These are phyloP conservation scores for Podospora pseudoanserina DNA, from an alignment of 495 filamentous ascomycete genomes.

Conservation along the genomic window DNA sequence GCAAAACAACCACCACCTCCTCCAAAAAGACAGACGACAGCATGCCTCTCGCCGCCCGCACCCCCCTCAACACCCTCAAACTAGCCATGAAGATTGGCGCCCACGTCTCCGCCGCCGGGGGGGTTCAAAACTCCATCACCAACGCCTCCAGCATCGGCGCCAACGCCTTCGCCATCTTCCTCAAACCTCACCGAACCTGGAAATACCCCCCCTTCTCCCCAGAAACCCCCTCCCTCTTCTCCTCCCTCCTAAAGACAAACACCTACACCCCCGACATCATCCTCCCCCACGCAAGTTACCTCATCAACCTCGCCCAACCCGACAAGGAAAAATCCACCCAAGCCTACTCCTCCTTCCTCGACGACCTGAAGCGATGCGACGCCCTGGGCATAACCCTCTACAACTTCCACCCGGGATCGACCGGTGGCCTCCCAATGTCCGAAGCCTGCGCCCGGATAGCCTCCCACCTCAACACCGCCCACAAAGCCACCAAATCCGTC, in stretches of 20 bases:
- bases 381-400: constrained; percentile 84
- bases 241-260: constrained; percentile 60
- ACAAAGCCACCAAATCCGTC: constrained; percentile 68
- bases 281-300: constrained; percentile 90
- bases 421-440: constrained; percentile 58
- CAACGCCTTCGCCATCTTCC: constrained; percentile 89
- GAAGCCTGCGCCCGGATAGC: constrained; percentile 78
- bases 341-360: constrained; percentile 79
- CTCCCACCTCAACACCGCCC: constrained; percentile 70
- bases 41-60: constrained; percentile 67
- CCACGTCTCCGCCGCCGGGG: constrained; percentile 85
- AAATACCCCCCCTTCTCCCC: constrained; percentile 70
- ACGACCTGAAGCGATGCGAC: constrained; percentile 86
- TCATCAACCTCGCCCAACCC: constrained; percentile 88
- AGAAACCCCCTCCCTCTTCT: constrained; percentile 65
- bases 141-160: constrained; percentile 81
- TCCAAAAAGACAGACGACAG: constrained; percentile 41
- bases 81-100: constrained; percentile 78
- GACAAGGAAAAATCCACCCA: constrained; percentile 78
- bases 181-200: constrained; percentile 97
- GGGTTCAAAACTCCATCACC: constrained; percentile 81
- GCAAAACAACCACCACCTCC: constrained; percentile 50
- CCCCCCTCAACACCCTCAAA: constrained; percentile 57
- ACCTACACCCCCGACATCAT: constrained; percentile 63
- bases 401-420: constrained; percentile 94